Evolutionary conservation across 345 rosid species (phyloP), one percentile per base, ranked within the genome.

Genomic region (Dovyalis caffra): DNA sequence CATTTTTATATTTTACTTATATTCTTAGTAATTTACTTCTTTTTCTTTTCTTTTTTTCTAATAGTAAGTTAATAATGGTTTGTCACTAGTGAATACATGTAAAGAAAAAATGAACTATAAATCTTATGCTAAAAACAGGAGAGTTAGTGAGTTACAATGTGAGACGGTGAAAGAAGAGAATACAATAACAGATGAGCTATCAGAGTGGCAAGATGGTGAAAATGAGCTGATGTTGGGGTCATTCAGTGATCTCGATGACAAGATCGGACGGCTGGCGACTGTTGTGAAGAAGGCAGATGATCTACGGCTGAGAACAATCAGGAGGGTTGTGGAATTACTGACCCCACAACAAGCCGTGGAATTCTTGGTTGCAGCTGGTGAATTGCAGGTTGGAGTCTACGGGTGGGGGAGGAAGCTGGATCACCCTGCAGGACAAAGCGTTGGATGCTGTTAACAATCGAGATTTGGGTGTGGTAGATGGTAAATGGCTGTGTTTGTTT

Each of bases 131-230:
- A 4, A 2, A 63, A 7, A 62, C 85, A 94, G 98, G 90, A 79
- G 83, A 61, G 95, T 92, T 76, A 94, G 93, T 10, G 97, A 91
- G 87, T 70, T 94, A 62, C 98, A 94, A 74, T 92, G 98, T 58
- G 91, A 91, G 79, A 89, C 97, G 16, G 98, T 91, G 81, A 86
- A 81, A 35, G 95, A 91, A 76, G 98, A 94, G 90, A 94, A 94
- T 61, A 87, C 76, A 0, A 86, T 92, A 47, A 91, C 92, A 0
- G 90, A 84, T 20, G 91, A 92, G 78, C 66, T 91, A 21, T 83
- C 93, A 0, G 90, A 87, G 74, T 94, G 98, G 98, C 98, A 92
- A 78, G 95, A 88, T 32, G 78, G 83, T 0, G 90, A 88, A 3
- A 73, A 81, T 26, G 91, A 88, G 57, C 81, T 92, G 5, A 37